Base-by-base conservation (phyloP, 169 alveolate genomes). In the Plasmodium vinckei region DNA sequence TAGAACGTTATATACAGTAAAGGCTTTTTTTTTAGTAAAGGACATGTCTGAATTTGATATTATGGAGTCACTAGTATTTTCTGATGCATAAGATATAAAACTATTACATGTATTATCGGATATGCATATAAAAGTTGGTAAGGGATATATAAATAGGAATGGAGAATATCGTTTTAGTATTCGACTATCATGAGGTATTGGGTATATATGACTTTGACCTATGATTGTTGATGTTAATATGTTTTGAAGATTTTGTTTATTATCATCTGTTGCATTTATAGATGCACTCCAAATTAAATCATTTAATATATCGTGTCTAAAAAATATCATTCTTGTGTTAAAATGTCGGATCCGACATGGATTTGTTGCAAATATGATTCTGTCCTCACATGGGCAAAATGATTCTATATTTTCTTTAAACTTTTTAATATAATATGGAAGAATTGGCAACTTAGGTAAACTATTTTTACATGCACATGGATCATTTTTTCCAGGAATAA, bases 311-410 rank as follows among this genome's bases (percentile, higher is more conserved):
- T 91, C 95, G 46, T 73, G 89, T 63, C 95, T 73, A 68, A 87
- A 93, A 33, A 93, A 93, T 44, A 93, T 61, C 94, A 93, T 87
- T 84, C 79, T 60, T 82, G 87, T 64, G n/a, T 71, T 91, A 39
- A 92, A 73, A 56, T 93, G 96, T 46, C 96, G 57, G 47, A 93
- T 91, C 64, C 96, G 72, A 65, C 96, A 93, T 10, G 96, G 96
- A 72, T 92, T 93, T 7, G 96, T 91, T 21, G 93, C 67, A 69
- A 59, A 69, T 3, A 91, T 59, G 1, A 93, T 87, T 25, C 47
- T 75, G 25, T 56, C 75, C 27, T 88, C 92, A 10, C 64, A 69
- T 2, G 88, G 75, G 51, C 69, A 88, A 33, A 33, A 77, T 7
- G 65, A 79, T 10, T 75, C 65, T 44, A 91, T 67, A 56, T 87